Base-by-base conservation (phyloP, 495 filamentous ascomycete species). In the Lasiosphaeris hirsuta region DNA sequence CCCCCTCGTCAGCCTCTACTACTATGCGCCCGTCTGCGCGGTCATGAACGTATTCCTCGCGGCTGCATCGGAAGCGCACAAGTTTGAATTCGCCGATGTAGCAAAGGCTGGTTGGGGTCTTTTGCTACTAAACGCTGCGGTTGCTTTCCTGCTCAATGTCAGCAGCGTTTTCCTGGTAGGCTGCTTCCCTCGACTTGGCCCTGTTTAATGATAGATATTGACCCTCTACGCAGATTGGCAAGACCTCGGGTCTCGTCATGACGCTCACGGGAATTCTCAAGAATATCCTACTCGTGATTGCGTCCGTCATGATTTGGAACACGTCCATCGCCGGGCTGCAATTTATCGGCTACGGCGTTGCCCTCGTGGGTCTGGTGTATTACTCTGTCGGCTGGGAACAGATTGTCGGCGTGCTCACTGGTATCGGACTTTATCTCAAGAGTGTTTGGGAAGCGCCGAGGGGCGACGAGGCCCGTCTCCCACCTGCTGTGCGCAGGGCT, bases 1-100 rank as follows among this genome's bases (percentile, higher is more conserved):
- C 61, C 87, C 90, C 18, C 77, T 94, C 13, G 87, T 92, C 43
- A 89, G 85, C 36, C 79, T 94, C 30, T 94, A 94, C 75, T 94
- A 93, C 71, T 91, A 87, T 62, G 89, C 90, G 0, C 90, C 90
- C 0, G 80, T 90, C 8, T 92, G 88, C 69, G 86, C 88, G 6
- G 57, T 81, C 44, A 87, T 90, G 81, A 94, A 94, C 61, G 78
- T 84, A 33, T 39, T 84, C n/a, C 75, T 90, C 13, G 84, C 84
- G n/a, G 61, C 84, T 48, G 64, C 78, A 13, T 75, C 82, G 4
- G 90, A 92, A 69, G 60, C 83, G 23, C 69, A 68, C 17, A 70
- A 55, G 2, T 79, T 92, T 62, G 66, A 75, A 15, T 66, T 83
- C 58, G 70, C 65, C 8, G 79, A 86, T 36, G 65, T 89, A 9